Conservation (phyloP, 1,284 basidiomycete species). For the Ceratobasidium theobromae region DNA sequence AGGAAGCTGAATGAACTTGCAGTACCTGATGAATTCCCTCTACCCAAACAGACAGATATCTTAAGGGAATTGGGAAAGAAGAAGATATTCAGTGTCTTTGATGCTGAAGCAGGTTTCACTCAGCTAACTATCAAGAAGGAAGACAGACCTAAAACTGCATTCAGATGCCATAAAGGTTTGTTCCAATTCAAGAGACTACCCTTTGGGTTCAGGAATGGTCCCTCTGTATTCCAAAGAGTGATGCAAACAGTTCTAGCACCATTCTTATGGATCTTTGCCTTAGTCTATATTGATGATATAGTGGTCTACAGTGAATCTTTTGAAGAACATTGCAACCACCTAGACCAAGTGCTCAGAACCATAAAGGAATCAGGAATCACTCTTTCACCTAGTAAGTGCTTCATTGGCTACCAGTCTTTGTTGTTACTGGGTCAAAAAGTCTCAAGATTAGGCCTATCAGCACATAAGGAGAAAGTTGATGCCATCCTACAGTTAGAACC, state of each 20-base stretch:
- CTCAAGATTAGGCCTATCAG: conserved; percentile 41
- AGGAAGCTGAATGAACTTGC: conserved; percentile 43
- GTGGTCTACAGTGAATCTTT: conserved; percentile 44
- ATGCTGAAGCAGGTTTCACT: conserved; percentile 48
- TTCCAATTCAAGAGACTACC: conserved; percentile 49
- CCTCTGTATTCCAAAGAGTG: conserved; percentile 46
- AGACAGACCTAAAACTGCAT: conserved; percentile 45
- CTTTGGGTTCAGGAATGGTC: conserved; percentile 48
- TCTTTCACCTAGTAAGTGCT: conserved; percentile 44
- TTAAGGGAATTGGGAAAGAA: conserved; percentile 42
- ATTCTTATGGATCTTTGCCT: conserved; percentile 48
- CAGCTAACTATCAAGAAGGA: conserved; percentile 43
- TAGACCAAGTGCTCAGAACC: conserved; percentile 42
- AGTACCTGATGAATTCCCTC: conserved; percentile 48
- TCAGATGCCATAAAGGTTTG: conserved; percentile 46
- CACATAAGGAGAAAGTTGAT: conserved; percentile 43
- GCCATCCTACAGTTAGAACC: conserved; percentile 39
- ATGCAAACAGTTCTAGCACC: conserved; percentile 47
- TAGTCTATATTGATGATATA: conserved; percentile 54
- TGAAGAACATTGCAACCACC: conserved; percentile 44
- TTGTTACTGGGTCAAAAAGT: conserved; percentile 46
- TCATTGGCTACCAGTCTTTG: conserved; percentile 44
- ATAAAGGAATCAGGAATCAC: conserved; percentile 44
- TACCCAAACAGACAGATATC: conserved; percentile 47
- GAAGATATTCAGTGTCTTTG: conserved; percentile 45